Evolutionary conservation across 305 asterid species (phyloP), one percentile per base, ranked within the genome.

Genomic region (Rubia tinctorum): DNA sequence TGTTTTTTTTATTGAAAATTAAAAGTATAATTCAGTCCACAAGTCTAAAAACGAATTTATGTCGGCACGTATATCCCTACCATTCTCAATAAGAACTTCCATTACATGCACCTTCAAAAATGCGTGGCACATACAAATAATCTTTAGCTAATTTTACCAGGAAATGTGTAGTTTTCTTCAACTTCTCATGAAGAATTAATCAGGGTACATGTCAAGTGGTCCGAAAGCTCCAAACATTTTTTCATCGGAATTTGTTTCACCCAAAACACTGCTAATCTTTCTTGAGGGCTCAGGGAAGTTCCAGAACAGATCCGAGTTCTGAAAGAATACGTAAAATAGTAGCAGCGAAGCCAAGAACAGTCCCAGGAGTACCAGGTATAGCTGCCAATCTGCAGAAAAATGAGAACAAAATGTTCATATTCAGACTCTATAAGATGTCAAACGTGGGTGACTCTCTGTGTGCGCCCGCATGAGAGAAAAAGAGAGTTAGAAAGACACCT

Each of bases 251-350:
- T 78, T 79, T 9, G 90, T 68, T 75, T 84, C 87, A 18, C 83
- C 87, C 73, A 88, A 60, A 40, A 91, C 27, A 61, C 88, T 47
- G 79, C 77, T 81, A n/a, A 91, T 76, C 75, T 81, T 74, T 74
- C 84, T 86, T 56, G 84, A 18, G 51, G 90, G 77, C 83, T 83
- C 87, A 13, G 98, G 99, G 65, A 94, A 90, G 86, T 90, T 90
- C 99, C 99, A 92, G 84, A 94, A 94, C 15, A 93, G 80, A 77
- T 94, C 98, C 0, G 98, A 91, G 69, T 86, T 87, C 88, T 92
- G 84, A n/a, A 90, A 94, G 83, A 94, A 86, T 22, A 91, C 22
- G 86, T 94, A 92, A 63, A 94, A 94, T 45, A 86, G 84, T 45
- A 87, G 79, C 4, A 82, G 44, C 17, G 99, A 94, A 43, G 98